Percentiles rank a stretch among this genome's conserved stretches.
Evolutionary conservation across 2,329 filamentous ascomycete species (phyloP).

Genomic region (Dothistroma septosporum): DNA sequence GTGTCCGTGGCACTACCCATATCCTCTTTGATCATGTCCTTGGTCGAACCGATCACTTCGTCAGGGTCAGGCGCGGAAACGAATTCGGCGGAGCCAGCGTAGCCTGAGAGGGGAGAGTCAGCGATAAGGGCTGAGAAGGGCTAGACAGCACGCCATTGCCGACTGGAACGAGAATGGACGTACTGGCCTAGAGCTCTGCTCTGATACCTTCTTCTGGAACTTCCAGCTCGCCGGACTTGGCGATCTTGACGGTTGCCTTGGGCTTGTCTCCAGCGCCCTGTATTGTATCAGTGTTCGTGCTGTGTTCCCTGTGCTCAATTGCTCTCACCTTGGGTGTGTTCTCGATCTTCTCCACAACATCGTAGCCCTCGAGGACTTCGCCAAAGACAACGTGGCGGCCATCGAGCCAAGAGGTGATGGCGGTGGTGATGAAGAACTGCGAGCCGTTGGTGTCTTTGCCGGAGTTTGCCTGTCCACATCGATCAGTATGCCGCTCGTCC

Average conservation of each 20-base stretch:
- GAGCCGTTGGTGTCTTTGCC: slow-evolving; percentile 83
- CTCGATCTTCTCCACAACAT: slow-evolving; percentile 75
- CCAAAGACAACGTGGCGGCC: slow-evolving; percentile 83
- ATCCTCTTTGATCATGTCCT: slow-evolving; percentile 15
- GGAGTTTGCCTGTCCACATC: slow-evolving; percentile 60
- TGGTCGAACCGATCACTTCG: slow-evolving; percentile 29
- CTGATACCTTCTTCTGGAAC: slow-evolving; percentile 90
- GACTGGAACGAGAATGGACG: slow-evolving; percentile 9
- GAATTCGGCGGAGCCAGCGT: slow-evolving; percentile 42
- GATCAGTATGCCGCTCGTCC: background rate
- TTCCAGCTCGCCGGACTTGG: slow-evolving; percentile 77
- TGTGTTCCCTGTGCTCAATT: background rate
- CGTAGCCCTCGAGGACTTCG: slow-evolving; percentile 82
- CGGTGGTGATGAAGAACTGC: slow-evolving; percentile 88
- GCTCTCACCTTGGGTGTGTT: slow-evolving; percentile 54
- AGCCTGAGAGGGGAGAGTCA: slow-evolving; percentile 37
- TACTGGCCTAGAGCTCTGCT: slow-evolving; percentile 69
- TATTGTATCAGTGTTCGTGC: no score
- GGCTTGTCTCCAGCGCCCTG: slow-evolving; percentile 62
- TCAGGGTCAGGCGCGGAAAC: slow-evolving; percentile 41
- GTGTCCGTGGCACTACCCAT: background rate
- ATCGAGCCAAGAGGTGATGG: slow-evolving; percentile 76
- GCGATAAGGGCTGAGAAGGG: slow-evolving; percentile 1
- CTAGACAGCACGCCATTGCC: background rate
- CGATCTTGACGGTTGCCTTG: slow-evolving; percentile 65